Evolutionary conservation across 2,329 filamentous ascomycete species (phyloP), one percentile per base, ranked within the genome.

Genomic region (Fusarium pseudoanthophilum): DNA sequence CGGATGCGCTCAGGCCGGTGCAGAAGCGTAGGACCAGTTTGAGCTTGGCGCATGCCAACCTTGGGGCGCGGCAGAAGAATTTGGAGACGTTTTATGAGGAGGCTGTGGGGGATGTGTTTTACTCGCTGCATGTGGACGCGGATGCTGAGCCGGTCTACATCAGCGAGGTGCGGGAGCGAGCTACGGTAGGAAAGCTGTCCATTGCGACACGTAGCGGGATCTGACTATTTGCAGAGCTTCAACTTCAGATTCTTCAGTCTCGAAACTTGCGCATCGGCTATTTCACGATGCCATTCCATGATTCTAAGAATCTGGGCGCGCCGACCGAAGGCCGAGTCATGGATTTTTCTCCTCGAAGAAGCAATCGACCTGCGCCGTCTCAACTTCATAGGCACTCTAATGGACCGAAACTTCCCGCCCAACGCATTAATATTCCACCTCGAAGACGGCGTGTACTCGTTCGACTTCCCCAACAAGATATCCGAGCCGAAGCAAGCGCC

Each of bases 381-480:
- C 58, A 92, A 95, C 75, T 97, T 93, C 80, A 88, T 98, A 65
- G 93, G 93, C 9, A 92, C 81, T 16, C 89, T 97, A 39, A 87
- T 87, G 28, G 86, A 92, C 73, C 90, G 93, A 40, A 89, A 91
- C 7, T 90, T 97, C 52, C 94, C 95, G 0, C 87, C 89, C 11
- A 98, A 98, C 78, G 94, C 92, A 67, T 86, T 98, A 30, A 83
- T 98, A 1, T 94, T 97, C 76, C 93, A 97, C 80, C 91, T 98
- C 67, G 86, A 90, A 11, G 95, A 98, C 79, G 95, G 95, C 34
- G 88, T 97, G 53, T 97, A 98, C 83, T 93, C 93, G 20, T 90
- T 92, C 79, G 92, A 95, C 75, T 85, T 95, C 26, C 88, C 90
- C 1, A 82, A 80, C 52, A 83, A 82, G 64, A 80, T 82, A 21